A percentile compares a stretch with the other conserved stretches of the same genome.
These are phyloP conservation scores for Parmelia sp. DNA, from an alignment of 495 filamentous ascomycete species.

Conservation along the genomic window DNA sequence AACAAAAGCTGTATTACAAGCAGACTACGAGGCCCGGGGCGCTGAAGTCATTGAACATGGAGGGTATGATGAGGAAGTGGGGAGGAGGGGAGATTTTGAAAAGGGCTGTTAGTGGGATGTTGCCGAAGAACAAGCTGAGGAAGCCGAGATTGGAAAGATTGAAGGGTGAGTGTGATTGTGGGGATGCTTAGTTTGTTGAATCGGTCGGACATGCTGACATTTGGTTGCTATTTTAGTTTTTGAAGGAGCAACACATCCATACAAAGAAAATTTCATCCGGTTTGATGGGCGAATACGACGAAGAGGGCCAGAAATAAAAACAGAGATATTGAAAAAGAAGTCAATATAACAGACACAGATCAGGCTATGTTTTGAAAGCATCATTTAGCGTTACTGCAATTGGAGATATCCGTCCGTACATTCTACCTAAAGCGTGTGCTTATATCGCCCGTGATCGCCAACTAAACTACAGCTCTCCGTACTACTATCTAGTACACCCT, in stretches of 20 bases:
- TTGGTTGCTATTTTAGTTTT: slow-evolving; percentile 51
- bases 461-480: neutral
- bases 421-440: neutral
- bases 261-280: slow-evolving; percentile 77
- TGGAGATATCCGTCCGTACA: neutral
- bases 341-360: slow-evolving; percentile 16
- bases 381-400: neutral
- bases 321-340: slow-evolving; percentile 27
- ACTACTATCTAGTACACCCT: neutral
- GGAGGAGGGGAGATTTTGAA: slow-evolving; percentile 90
- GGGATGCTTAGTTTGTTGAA: slow-evolving; percentile 5
- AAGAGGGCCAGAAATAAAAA: slow-evolving; percentile 42
- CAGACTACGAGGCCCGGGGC: slow-evolving; percentile 87
- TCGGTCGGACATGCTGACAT: slow-evolving; percentile 9
- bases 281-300: slow-evolving; percentile 41
- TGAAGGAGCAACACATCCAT: slow-evolving; percentile 84
- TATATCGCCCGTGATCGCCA: neutral
- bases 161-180: slow-evolving; percentile 56
- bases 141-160: slow-evolving; percentile 79
- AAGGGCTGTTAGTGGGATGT: slow-evolving; percentile 89
- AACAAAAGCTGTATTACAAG: slow-evolving; percentile 90
- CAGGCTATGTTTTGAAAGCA: neutral
- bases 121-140: slow-evolving; percentile 91
- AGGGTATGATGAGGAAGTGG: slow-evolving; percentile 85
- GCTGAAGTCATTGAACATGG: slow-evolving; percentile 86